Conservation (phyloP, 2,329 filamentous ascomycete species). For the Xylariaceae sp. region DNA sequence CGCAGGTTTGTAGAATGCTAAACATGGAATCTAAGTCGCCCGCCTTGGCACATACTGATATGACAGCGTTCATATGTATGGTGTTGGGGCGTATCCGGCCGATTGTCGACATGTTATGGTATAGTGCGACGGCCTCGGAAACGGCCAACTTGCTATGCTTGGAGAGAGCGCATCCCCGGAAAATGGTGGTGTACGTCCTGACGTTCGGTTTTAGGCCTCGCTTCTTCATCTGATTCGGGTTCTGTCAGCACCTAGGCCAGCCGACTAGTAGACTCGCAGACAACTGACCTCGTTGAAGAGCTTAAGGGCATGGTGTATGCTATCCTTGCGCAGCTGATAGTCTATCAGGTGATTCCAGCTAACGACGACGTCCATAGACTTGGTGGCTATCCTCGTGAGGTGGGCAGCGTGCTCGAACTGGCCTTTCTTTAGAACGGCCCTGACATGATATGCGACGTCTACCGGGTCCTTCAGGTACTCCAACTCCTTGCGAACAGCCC, state of each 20-base stretch:
- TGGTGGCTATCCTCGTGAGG: slow-evolving; percentile 65
- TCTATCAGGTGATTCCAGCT: slow-evolving; percentile 86
- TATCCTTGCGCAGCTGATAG: slow-evolving; percentile 57
- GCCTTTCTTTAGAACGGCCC: slow-evolving; percentile 51
- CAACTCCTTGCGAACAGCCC: slow-evolving; percentile 50
- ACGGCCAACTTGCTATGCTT: slow-evolving; percentile 55
- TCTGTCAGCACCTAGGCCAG: background rate
- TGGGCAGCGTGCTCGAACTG: slow-evolving; percentile 62
- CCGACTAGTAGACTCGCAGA: slow-evolving; percentile 15
- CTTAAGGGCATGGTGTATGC: slow-evolving; percentile 62
- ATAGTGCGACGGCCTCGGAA: slow-evolving; percentile 66
- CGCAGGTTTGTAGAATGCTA: slow-evolving; percentile 65
- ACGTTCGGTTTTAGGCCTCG: slow-evolving; percentile 72
- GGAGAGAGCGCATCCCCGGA: slow-evolving; percentile 65
- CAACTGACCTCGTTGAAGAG: slow-evolving; percentile 68
- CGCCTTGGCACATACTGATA: slow-evolving; percentile 72
- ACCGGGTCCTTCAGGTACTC: slow-evolving; percentile 63
- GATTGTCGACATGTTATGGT: slow-evolving; percentile 64
- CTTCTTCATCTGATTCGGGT: slow-evolving; percentile 77
- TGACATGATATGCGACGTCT: slow-evolving; percentile 65
- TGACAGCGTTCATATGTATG: slow-evolving; percentile 82
- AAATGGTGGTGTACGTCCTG: slow-evolving; percentile 77
- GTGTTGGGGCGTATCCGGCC: slow-evolving; percentile 64
- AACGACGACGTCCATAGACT: slow-evolving; percentile 58
- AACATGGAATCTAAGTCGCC: slow-evolving; percentile 76